These are phyloP conservation scores for Penicillium steckii DNA, from an alignment of 495 filamentous ascomycete species.

Conservation along the genomic window DNA sequence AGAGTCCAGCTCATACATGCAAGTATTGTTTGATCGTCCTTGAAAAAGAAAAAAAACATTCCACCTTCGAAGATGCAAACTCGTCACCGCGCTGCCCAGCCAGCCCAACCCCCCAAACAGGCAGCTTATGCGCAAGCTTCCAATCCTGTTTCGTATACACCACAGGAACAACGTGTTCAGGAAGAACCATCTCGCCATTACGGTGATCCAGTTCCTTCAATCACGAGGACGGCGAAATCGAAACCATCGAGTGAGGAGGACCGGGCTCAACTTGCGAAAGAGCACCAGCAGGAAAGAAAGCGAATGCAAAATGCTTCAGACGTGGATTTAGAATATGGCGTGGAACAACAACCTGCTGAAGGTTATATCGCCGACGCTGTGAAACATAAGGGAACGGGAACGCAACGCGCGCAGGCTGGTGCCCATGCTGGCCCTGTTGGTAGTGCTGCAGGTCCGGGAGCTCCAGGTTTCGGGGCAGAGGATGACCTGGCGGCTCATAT, in stretches of 20 bases:
- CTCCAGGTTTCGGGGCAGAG: conserved; percentile 38
- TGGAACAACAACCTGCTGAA: conserved; percentile 54
- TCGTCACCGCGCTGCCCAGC: conserved; percentile 13
- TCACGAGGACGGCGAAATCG: conserved; percentile 38
- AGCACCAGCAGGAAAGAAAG: conserved; percentile 16
- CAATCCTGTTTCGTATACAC: conserved; percentile 49
- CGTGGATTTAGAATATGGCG: conserved; percentile 50
- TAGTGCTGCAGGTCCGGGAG: conserved; percentile 25
- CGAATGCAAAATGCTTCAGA: conserved; percentile 20
- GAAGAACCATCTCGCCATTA: conserved; percentile 25
- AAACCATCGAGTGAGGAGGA: conserved; percentile 38
- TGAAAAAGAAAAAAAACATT: not conserved
- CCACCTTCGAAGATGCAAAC: conserved; percentile 13
- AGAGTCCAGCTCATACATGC: not conserved
- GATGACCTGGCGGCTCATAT: conserved; percentile 37
- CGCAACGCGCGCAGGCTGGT: conserved; percentile 36
- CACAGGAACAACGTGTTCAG: conserved; percentile 44
- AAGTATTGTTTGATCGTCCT: not conserved
- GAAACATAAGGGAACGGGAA: conserved; percentile 35
- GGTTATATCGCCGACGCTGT: conserved; percentile 54
- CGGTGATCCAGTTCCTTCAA: conserved; percentile 33
- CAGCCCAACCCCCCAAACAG: conserved; percentile 51
- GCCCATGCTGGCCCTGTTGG: conserved; percentile 39
- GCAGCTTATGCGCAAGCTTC: conserved; percentile 47
- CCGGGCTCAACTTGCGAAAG: conserved; percentile 14